Base-by-base conservation (phyloP, 306 rosid species). In the Psophocarpus tetragonolobus region DNA sequence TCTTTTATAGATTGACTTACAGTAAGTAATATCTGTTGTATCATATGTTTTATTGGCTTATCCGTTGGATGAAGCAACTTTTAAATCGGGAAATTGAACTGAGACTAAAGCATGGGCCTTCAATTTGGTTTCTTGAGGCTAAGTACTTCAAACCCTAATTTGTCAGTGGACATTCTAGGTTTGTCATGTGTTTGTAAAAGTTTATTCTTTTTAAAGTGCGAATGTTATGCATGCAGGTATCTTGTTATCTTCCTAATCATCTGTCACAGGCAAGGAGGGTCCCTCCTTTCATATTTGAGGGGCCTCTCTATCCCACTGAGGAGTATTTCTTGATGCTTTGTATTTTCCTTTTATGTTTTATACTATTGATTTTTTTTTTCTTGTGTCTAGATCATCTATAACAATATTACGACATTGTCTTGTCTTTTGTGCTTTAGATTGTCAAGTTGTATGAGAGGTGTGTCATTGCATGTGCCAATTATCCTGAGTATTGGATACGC, bases 141-240 rank as follows among this genome's bases (percentile, higher is more conserved):
- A 96, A 93, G 98, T 93, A 93, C 90, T 96, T 88, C 99, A 86
- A 93, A 87, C 99, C 88, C 94, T 91, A 81, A 87, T 92, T 90
- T 85, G 92, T 90, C 87, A 86, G 88, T 90, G 94, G 93, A 84
- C 84, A 83, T 93, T 88, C 88, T 84, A 84, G 99, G 99, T 96
- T 96, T 91, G 63, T 91, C 96, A 81, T 82, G 92, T 85, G 92
- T 88, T 89, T 90, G 92, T 88, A 75, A 80, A 87, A 84, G 63
- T 85, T 80, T 83, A 84, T 85, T 84, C 73, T 81, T 90, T 91
- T 96, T 90, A 88, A 96, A 93, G 84, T 86, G 88, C 89, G 91
- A 91, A 95, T 93, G 97, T 96, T 96, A 96, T 96, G 97, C 86
- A 87, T 96, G 99, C 99, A 96, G 98, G 99, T 96, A 80, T 91